Evolutionary conservation across 495 filamentous ascomycete species (phyloP), one percentile per base, ranked within the genome.

Genomic region (Parmelia sp.): DNA sequence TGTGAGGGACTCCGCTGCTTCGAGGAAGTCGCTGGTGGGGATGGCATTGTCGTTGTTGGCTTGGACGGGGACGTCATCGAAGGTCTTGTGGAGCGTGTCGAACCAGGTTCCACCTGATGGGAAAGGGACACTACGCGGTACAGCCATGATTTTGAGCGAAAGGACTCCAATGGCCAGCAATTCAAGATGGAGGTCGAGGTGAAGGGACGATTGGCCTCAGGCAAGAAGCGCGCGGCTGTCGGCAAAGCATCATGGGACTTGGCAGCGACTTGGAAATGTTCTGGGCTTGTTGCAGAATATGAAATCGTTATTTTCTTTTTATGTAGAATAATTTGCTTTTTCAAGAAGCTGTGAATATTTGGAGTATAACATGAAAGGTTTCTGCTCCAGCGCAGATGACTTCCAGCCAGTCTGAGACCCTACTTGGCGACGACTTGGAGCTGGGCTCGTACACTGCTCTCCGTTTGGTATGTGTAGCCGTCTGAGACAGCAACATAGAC

Each of bases 21-120:
- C 90, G 66, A 97, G 86, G 78, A 97, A 98, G 73, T 95, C 89
- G 69, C 80, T 82, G 35, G 95, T 97, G 12, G 83, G 73, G 69
- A 97, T 87, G 66, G 85, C 87, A 80, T 90, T 86, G 75, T 85
- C 85, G 61, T 91, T 87, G 64, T 76, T 80, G 62, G 81, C 78
- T 67, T 89, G 83, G 66, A 96, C 74, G 15, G 89, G 86, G 33
- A 96, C 94, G 61, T 90, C 84, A 62, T 81, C 80, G 77, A 97
- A 98, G 69, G 87, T 91, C 67, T 79, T 80, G 79, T 91, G 89
- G 71, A 92, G 78, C 66, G 86, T 90, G 70, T 94, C 84, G 76
- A 97, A 87, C 82, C 88, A 91, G 66, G 92, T 96, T 60, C 82
- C 83, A 65, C 85, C 89, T 17, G 83, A 74, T 58, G 87, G 87